Percentiles rank a stretch among this genome's conserved stretches.
These are phyloP conservation scores for Triticum aestivum DNA, from an alignment of 176 grass and related monocot genomes.

Conservation along the genomic window DNA sequence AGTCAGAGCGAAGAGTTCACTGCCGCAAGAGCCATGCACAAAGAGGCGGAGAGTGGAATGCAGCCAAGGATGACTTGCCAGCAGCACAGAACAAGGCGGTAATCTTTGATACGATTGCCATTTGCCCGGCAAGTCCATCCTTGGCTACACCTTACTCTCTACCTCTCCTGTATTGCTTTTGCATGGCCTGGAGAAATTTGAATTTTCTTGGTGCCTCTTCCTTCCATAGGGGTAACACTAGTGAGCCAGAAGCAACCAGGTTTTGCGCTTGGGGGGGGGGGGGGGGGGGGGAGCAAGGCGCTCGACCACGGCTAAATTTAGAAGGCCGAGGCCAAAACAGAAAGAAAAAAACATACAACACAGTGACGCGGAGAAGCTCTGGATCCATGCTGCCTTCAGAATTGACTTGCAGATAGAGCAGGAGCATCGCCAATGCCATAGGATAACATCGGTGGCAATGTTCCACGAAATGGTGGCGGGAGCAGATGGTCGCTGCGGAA, in stretches of 20 bases:
- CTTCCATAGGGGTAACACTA: neutral
- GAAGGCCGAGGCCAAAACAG: too few species aligned
- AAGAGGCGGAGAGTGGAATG: conserved; percentile 31
- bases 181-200: neutral
- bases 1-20: conserved; percentile 8
- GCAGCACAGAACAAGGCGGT: neutral
- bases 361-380: too few species aligned
- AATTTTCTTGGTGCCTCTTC: neutral
- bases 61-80: conserved; percentile 54
- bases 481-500: neutral
- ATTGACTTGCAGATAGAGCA: neutral
- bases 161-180: conserved; percentile 23
- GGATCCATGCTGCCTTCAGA: neutral
- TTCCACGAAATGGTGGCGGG: neutral
- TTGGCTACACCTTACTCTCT: conserved; percentile 37
- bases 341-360: too few species aligned
- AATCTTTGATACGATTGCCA: neutral
- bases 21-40: conserved; percentile 21
- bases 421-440: neutral
- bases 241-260: too few species aligned
- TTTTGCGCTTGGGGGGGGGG: too few species aligned
- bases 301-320: too few species aligned
- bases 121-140: conserved; percentile 31
- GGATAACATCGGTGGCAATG: neutral
- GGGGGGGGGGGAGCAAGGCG: too few species aligned